These are phyloP conservation scores for Haplographium delicatum DNA, from an alignment of 495 filamentous ascomycete genomes.

Conservation along the genomic window DNA sequence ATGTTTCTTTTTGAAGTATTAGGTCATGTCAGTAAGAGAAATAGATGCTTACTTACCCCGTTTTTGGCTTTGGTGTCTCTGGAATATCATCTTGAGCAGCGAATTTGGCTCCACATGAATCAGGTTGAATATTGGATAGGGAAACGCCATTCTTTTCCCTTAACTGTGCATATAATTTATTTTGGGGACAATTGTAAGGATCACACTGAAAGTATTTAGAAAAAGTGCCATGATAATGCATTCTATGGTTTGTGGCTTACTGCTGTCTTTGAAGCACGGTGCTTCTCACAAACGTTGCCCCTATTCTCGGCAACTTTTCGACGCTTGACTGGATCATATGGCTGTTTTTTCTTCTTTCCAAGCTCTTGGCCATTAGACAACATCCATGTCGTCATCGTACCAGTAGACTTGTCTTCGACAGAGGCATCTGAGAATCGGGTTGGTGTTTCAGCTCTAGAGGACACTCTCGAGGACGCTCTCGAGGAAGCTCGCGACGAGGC, in stretches of 20 bases:
- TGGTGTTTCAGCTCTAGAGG: slow-evolving; percentile 2
- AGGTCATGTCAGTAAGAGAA: too few species aligned
- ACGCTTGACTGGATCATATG: slow-evolving; percentile 18
- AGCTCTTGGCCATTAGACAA: slow-evolving; percentile 13
- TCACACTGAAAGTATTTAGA: slow-evolving; percentile 12
- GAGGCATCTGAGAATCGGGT: background rate
- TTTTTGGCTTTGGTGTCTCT: background rate
- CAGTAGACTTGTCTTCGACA: background rate
- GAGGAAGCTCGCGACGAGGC: slow-evolving; percentile 5
- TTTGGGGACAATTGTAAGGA: slow-evolving; percentile 12
- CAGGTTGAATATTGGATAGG: too few species aligned
- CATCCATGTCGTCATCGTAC: slow-evolving; percentile 13
- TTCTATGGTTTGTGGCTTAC: background rate
- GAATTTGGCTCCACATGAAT: too few species aligned
- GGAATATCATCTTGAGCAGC: background rate
- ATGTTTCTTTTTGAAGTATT: background rate
- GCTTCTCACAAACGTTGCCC: slow-evolving; percentile 20
- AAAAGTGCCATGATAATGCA: background rate
- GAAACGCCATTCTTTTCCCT: too few species aligned
- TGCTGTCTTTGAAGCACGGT: slow-evolving; percentile 15
- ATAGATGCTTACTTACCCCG: too few species aligned
- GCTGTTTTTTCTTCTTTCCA: slow-evolving; percentile 13
- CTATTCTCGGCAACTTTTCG: slow-evolving; percentile 17
- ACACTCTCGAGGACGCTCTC: slow-evolving; percentile 3
- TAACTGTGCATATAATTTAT: slow-evolving; percentile 9